Evolutionary conservation across 306 rosid species (phyloP).

Genomic region (Calophaca sinica): DNA sequence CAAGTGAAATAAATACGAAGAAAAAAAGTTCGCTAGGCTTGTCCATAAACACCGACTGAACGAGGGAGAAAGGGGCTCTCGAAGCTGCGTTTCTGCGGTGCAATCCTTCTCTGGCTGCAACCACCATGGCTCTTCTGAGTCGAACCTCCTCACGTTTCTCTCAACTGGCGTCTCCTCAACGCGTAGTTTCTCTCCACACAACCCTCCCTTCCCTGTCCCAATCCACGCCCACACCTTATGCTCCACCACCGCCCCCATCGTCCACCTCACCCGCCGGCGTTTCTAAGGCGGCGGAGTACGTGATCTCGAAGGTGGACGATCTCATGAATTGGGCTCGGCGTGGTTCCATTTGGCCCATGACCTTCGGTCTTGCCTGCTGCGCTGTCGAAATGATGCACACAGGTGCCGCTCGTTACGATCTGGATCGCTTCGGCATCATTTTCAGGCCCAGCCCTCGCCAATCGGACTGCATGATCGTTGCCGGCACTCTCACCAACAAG

Average conservation of each 20-base stretch:
- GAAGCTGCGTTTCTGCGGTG: no score
- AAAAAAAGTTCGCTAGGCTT: neutral
- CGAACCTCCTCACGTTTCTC: conserved; percentile 65
- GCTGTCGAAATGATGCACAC: conserved; percentile 99
- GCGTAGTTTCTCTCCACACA: conserved; percentile 65
- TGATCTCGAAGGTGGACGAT: conserved; percentile 91
- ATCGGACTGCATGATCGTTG: conserved; percentile 95
- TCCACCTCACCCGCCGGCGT: conserved; percentile 69
- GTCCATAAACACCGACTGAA: neutral
- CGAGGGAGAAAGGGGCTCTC: neutral
- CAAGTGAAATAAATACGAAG: no score
- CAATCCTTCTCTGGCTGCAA: neutral
- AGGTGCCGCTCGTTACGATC: conserved; percentile 93
- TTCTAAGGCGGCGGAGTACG: conserved; percentile 86
- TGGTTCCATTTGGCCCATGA: conserved; percentile 98
- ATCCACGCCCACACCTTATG: conserved; percentile 55
- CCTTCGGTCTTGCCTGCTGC: conserved; percentile 98
- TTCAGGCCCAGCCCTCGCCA: conserved; percentile 98
- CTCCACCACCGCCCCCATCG: conserved; percentile 70
- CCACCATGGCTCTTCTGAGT: conserved; percentile 67
- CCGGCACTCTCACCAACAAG: conserved; percentile 98
- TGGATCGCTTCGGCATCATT: conserved; percentile 91
- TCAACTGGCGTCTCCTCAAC: conserved; percentile 62
- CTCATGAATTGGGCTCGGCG: conserved; percentile 97
- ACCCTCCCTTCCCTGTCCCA: conserved; percentile 55